Base-by-base conservation (phyloP, 208 protist genomes). In the Trypanosoma brucei region DNA sequence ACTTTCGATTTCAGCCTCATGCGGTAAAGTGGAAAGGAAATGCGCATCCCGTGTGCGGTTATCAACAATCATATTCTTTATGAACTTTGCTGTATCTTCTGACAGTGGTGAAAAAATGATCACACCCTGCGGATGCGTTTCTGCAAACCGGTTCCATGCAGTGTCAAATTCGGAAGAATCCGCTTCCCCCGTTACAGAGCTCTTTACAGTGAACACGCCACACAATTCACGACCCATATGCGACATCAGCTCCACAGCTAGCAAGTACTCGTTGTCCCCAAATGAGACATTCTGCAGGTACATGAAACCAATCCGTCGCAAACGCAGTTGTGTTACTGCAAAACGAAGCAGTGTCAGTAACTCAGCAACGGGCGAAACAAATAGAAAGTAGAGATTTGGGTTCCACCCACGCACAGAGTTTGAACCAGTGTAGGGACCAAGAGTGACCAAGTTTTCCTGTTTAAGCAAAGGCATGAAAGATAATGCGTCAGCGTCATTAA, bases 341-440 rank as follows among this genome's bases (percentile, higher is more conserved):
- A 75, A 65, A 31, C 54, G 30, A 9, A 84, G 9, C 9, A 86
- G 33, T 55, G 68, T 56, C 31, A 73, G 14, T 36, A 86, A 55
- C 65, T 81, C 80, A 1, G 62, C 45, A 9, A 51, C 50, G 14
- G 77, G 70, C 5, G 81, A 74, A 11, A 68, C 55, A 8, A 71
- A 57, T 44, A 70, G 68, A 68, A 77, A 89, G 63, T 77, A 77
- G 50, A 76, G 6, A 33, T 77, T 37, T 36, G 13, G 37, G 7
- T 68, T 76, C 66, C 71, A 89, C 14, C n/a, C 5, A 14, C 79
- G 79, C 61, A 79, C 50, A 0, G 34, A 30, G 34, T 54, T 70
- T 11, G 72, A 80, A 9, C 72, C 71, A 39, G 75, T 80, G 49
- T 76, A 78, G 2, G 78, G 81, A 0, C 56, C 62, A 67, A 67